Evolutionary conservation across 768 basidiomycete genomes (phyloP).

Genomic region (Boletus rufocinnamomeus): DNA sequence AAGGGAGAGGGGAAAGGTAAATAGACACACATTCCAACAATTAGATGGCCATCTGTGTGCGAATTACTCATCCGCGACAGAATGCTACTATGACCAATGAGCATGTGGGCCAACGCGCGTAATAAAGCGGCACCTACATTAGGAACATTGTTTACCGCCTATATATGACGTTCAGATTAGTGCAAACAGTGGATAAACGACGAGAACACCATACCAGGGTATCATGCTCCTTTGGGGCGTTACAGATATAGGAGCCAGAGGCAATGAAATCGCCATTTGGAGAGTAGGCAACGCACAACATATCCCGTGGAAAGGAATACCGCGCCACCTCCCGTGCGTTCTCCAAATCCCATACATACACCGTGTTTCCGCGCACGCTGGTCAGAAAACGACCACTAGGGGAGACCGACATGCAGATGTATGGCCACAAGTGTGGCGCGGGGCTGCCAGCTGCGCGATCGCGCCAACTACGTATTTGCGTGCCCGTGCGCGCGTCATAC

Average conservation of each 20-base stretch:
- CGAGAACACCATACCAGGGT: conserved; percentile 7
- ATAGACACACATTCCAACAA: conserved; percentile 8
- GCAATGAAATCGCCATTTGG: conserved; percentile 24
- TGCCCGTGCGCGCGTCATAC: conserved; percentile 23
- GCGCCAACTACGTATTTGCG: conserved; percentile 25
- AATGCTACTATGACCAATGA: neutral
- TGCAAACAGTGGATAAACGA: neutral
- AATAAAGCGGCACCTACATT: conserved; percentile 9
- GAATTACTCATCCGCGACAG: neutral
- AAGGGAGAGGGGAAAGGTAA: neutral
- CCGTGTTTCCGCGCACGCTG: conserved; percentile 22
- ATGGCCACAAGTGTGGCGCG: conserved; percentile 22
- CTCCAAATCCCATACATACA: conserved; percentile 24
- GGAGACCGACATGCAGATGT: conserved; percentile 28
- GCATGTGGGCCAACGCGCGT: neutral
- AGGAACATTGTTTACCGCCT: conserved; percentile 8
- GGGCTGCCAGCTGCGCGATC: conserved; percentile 4
- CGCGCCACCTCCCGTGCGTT: conserved; percentile 16
- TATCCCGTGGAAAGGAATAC: conserved; percentile 25
- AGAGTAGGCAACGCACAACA: conserved; percentile 27
- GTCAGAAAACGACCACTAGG: conserved; percentile 19
- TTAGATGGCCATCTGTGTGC: neutral
- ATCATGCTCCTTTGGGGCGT: conserved; percentile 11
- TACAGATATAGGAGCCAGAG: conserved; percentile 20
- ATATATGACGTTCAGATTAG: conserved; percentile 1